phyloP scores from a whole-genome alignment of 805 yeast species.

The Kodamaea kaohsiungensis region DNA sequence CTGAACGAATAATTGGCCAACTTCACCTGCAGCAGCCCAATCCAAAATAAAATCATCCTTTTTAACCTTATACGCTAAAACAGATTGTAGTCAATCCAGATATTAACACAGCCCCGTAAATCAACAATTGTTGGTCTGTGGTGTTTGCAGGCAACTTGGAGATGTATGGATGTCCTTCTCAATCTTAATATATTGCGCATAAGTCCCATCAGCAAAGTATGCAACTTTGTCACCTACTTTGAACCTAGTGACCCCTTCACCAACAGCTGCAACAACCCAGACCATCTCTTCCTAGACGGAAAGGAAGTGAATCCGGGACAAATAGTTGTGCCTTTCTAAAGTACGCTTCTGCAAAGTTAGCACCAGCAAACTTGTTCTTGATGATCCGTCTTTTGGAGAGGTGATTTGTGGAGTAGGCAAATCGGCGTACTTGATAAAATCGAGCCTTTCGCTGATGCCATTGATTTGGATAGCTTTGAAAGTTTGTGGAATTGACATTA shows the following conservation, averaged over 20 bases:
- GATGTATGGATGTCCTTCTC: constrained; percentile 35
- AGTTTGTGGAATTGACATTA: constrained; percentile 45
- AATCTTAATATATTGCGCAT: constrained; percentile 71
- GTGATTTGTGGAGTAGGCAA: constrained; percentile 58
- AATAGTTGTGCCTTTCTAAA: constrained; percentile 81
- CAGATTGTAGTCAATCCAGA: constrained; percentile 83
- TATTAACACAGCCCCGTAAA: constrained; percentile 60
- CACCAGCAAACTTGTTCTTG: constrained; percentile 75
- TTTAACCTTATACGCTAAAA: constrained; percentile 63
- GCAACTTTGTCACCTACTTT: constrained; percentile 73
- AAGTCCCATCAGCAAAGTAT: constrained; percentile 51
- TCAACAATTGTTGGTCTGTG: constrained; percentile 50
- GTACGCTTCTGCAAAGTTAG: constrained; percentile 81
- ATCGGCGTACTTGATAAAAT: constrained; percentile 58
- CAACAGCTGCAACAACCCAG: constrained; percentile 69
- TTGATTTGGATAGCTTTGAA: constrained; percentile 58
- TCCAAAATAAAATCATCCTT: constrained; percentile 72
- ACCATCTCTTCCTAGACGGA: constrained; percentile 71
- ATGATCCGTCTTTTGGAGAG: constrained; percentile 55
- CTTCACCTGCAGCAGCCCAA: constrained; percentile 97
- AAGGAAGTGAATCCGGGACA: constrained; percentile 48
- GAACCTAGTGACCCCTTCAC: constrained; percentile 54
- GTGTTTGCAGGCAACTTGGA: constrained; percentile 50
- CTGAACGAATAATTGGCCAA: constrained; percentile 73
- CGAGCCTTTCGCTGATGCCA: constrained; percentile 56